A percentile compares a stretch with the other conserved stretches of the same genome.
phyloP scores from a whole-genome alignment of 78 protist species.

The Planoprotostelium fungivorum region DNA sequence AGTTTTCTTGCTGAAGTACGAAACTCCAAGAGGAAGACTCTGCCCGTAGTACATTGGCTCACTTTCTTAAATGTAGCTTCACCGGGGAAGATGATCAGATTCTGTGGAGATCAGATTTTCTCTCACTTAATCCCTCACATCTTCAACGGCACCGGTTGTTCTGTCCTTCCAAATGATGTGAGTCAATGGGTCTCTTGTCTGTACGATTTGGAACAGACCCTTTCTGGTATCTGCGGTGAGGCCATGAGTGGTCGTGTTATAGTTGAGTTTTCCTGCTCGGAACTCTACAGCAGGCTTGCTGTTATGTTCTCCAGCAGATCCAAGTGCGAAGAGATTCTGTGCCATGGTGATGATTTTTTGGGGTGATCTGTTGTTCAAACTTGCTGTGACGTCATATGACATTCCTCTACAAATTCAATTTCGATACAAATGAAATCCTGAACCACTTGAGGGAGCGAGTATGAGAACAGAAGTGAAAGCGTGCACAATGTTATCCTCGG shows the following conservation, averaged over 20 bases:
- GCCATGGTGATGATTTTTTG: too few relatives aligned
- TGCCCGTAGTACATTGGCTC: not conserved
- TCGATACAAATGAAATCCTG: too few relatives aligned
- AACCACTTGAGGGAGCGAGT: too few relatives aligned
- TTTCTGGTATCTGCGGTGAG: slow-evolving; percentile 4
- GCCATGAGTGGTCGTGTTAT: not conserved
- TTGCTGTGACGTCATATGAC: too few relatives aligned
- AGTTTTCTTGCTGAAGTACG: not conserved
- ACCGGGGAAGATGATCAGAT: slow-evolving; percentile 7
- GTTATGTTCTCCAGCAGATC: not conserved
- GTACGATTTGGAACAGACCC: not conserved
- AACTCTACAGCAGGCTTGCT: not conserved
- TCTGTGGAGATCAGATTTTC: not conserved
- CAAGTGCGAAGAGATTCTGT: not conserved
- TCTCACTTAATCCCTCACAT: not conserved
- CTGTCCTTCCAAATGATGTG: slow-evolving; percentile 9
- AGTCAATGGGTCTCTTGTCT: not conserved
- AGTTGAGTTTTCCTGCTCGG: not conserved
- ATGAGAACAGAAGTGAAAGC: too few relatives aligned
- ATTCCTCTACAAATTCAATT: too few relatives aligned
- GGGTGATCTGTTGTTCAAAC: too few relatives aligned
- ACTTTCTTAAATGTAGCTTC: not conserved
- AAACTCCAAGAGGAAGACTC: slow-evolving; percentile 25
- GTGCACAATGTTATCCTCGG: too few relatives aligned
- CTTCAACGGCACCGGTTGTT: not conserved